Evolutionary conservation across 129 eudicot species (phyloP).

Genomic region (Flaveria linearis): DNA sequence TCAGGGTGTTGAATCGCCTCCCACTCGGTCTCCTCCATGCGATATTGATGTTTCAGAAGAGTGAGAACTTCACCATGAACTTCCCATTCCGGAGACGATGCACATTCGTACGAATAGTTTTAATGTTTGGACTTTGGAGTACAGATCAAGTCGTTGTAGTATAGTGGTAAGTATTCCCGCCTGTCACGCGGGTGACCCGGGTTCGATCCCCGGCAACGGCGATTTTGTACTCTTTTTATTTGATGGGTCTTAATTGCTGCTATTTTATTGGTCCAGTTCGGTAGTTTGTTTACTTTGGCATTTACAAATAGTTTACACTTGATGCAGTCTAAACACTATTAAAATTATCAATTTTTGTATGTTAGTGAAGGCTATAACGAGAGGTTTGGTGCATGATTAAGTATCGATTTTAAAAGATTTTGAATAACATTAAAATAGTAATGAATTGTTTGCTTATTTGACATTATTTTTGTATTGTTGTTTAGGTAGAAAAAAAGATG

Average conservation of each 20-base stretch:
- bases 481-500: no score
- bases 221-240: not conserved
- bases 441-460: no score
- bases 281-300: not conserved
- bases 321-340: no score
- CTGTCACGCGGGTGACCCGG: constrained; percentile 97
- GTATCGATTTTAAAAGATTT: no score
- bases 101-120: no score
- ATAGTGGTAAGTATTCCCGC: constrained; percentile 95
- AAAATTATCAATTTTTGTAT: no score
- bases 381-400: no score
- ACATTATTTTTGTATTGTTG: no score
- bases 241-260: not conserved
- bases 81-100: no score
- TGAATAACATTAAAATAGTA: no score
- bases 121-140: not conserved
- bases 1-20: constrained; percentile 11
- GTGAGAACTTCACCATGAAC: no score
- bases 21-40: constrained; percentile 13
- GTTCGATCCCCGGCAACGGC: constrained; percentile 98
- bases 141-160: constrained; percentile 55
- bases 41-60: not conserved
- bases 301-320: not conserved
- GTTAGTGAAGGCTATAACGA: no score
- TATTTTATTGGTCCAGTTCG: not conserved